Conservation (phyloP, 192 early-diverging fungal species). For the Radiomyces spectabilis region DNA sequence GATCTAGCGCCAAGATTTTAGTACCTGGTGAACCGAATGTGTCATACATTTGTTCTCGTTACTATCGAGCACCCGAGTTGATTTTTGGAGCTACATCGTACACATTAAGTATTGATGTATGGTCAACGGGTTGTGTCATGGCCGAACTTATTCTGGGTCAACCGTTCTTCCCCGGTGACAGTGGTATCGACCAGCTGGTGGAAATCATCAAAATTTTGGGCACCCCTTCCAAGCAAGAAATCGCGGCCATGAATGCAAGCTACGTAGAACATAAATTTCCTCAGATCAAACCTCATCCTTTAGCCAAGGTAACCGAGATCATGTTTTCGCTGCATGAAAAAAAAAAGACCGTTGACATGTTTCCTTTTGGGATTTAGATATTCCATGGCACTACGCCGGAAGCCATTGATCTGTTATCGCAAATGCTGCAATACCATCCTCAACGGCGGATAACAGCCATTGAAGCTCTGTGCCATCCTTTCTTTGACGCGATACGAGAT, state of each 20-base stretch:
- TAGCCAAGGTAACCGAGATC: slow-evolving; percentile 72
- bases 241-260: slow-evolving; percentile 95
- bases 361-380: slow-evolving; percentile 58
- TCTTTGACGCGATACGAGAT: slow-evolving; percentile 93
- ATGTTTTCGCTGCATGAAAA: too few species aligned
- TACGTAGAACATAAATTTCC: slow-evolving; percentile 99
- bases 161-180: slow-evolving; percentile 93
- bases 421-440: slow-evolving; percentile 90
- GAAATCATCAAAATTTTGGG: slow-evolving; percentile 99
- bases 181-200: slow-evolving; percentile 97
- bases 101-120: slow-evolving; percentile 82
- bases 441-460: slow-evolving; percentile 75
- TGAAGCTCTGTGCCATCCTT: slow-evolving; percentile 88
- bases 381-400: slow-evolving; percentile 62
- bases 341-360: slow-evolving; percentile 16
- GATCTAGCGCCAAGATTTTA: slow-evolving; percentile 85
- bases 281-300: slow-evolving; percentile 91
- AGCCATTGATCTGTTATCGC: slow-evolving; percentile 77
- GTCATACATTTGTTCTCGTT: slow-evolving; percentile 95
- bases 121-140: slow-evolving; percentile 97
- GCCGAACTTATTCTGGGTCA: slow-evolving; percentile 91
- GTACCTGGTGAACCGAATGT: slow-evolving; percentile 96
- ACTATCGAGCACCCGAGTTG: slow-evolving; percentile 94
- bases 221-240: slow-evolving; percentile 93
- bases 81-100: slow-evolving; percentile 96